Conservation (phyloP, 2,329 filamentous ascomycete genomes). For the Trichophyton rubrum region DNA sequence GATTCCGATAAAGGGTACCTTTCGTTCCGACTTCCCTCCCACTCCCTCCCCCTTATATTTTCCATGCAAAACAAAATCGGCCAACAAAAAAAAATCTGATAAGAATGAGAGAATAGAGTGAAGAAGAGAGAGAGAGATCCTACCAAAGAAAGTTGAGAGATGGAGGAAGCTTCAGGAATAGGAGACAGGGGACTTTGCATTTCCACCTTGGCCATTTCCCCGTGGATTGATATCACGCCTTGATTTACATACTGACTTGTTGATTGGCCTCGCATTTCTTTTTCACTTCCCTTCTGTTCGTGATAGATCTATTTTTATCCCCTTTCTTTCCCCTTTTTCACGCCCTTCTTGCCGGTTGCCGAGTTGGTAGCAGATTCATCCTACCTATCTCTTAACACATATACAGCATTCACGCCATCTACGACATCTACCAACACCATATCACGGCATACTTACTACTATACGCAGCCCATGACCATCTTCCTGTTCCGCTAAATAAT, state of each 20-base stretch:
- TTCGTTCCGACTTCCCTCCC: neutral
- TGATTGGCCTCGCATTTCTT: too few relatives aligned
- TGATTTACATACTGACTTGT: neutral
- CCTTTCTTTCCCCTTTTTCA: neutral
- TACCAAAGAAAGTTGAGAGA: neutral
- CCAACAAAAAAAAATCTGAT: neutral
- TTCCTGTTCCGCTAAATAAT: neutral
- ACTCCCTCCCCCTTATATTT: neutral
- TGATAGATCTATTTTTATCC: conserved; percentile 1
- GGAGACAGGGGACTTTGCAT: neutral
- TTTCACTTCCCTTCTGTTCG: neutral
- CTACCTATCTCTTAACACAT: neutral
- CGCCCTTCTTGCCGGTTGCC: neutral
- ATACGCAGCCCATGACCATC: neutral
- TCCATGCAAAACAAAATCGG: neutral
- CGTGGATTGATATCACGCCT: neutral
- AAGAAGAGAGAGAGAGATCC: neutral
- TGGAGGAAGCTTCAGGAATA: neutral
- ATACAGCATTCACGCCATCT: neutral
- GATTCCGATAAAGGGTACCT: conserved; percentile 50
- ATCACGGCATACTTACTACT: neutral
- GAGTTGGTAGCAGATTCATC: neutral
- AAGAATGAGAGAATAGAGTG: neutral
- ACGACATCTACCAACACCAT: neutral
- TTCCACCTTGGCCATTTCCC: neutral